Conservation (phyloP, 1,284 basidiomycete genomes). For the Ustilago loliicola region DNA sequence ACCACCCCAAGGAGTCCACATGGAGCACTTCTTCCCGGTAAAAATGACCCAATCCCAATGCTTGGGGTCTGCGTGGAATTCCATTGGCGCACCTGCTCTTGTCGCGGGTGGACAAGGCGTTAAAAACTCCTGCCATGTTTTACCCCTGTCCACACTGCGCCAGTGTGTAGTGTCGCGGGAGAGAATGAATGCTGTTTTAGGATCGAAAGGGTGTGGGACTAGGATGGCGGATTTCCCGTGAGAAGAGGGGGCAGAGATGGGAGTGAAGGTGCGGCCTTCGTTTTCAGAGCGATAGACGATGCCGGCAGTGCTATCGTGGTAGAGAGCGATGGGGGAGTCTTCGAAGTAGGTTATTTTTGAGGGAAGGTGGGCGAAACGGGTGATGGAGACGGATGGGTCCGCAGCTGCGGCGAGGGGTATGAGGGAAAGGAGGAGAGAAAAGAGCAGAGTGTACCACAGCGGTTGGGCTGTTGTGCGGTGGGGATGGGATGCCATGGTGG, state of each 20-base stretch:
- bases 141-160: conserved; percentile 63
- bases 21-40: conserved; percentile 61
- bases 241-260: conserved; percentile 76
- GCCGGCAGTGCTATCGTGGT: conserved; percentile 81
- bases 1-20: conserved; percentile 63
- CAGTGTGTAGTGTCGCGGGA: conserved; percentile 61
- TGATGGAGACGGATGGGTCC: conserved; percentile 71
- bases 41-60: conserved; percentile 65
- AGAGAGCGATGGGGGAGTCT: conserved; percentile 85
- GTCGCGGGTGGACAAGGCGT: conserved; percentile 61
- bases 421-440: conserved; percentile 6
- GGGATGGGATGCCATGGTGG: conserved; percentile 4
- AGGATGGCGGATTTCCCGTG: conserved; percentile 79
- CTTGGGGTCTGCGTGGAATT: conserved; percentile 66
- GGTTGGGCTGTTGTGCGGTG: conserved; percentile 5
- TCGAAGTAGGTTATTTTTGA: conserved; percentile 91
- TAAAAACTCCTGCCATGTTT: conserved; percentile 65
- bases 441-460: conserved; percentile 1
- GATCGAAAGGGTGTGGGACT: conserved; percentile 88
- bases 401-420: conserved; percentile 15
- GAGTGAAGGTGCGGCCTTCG: conserved; percentile 87
- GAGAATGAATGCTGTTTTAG: conserved; percentile 70
- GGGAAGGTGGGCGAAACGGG: conserved; percentile 78
- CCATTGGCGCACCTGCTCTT: conserved; percentile 56
- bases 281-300: conserved; percentile 85